phyloP scores from a whole-genome alignment of 768 basidiomycete genomes.

The Hypholoma fasciculare region DNA sequence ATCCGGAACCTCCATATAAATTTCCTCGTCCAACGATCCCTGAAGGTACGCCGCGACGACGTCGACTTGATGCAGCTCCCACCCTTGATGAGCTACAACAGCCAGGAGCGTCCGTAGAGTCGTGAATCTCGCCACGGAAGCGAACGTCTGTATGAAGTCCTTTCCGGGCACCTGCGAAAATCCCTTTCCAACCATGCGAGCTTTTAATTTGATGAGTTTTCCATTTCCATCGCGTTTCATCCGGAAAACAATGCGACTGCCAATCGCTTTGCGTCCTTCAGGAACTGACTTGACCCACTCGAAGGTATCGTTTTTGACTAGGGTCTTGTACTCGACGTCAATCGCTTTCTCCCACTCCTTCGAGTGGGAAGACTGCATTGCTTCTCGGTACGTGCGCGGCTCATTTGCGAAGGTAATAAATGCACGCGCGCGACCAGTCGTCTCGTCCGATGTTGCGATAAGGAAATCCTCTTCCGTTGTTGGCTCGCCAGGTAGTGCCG shows the following conservation, averaged over 20 bases:
- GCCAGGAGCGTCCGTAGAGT: slow-evolving; percentile 20
- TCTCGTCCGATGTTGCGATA: too few relatives aligned
- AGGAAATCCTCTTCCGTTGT: slow-evolving; percentile 2
- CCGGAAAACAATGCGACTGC: slow-evolving; percentile 18
- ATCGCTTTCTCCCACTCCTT: slow-evolving; percentile 12
- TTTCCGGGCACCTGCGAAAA: slow-evolving; percentile 29
- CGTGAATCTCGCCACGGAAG: slow-evolving; percentile 22
- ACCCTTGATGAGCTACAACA: slow-evolving; percentile 12
- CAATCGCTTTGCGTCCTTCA: slow-evolving; percentile 19
- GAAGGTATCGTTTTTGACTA: slow-evolving; percentile 8
- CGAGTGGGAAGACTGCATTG: neutral
- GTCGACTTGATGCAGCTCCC: slow-evolving; percentile 17
- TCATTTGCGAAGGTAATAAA: slow-evolving; percentile 11
- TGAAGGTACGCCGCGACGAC: slow-evolving; percentile 25
- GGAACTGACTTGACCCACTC: slow-evolving; percentile 1
- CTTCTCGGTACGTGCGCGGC: slow-evolving; percentile 10
- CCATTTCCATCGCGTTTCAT: slow-evolving; percentile 18
- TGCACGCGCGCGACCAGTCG: neutral
- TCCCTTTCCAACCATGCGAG: slow-evolving; percentile 23
- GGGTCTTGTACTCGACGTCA: slow-evolving; percentile 7
- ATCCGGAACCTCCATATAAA: slow-evolving; percentile 25
- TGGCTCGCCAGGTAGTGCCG: neutral
- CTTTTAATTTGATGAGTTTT: slow-evolving; percentile 20
- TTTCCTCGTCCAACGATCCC: slow-evolving; percentile 23
- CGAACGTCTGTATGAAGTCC: slow-evolving; percentile 33